Conservation (phyloP, 2,329 filamentous ascomycete species). For the Neoscytalidium dimidiatum region DNA sequence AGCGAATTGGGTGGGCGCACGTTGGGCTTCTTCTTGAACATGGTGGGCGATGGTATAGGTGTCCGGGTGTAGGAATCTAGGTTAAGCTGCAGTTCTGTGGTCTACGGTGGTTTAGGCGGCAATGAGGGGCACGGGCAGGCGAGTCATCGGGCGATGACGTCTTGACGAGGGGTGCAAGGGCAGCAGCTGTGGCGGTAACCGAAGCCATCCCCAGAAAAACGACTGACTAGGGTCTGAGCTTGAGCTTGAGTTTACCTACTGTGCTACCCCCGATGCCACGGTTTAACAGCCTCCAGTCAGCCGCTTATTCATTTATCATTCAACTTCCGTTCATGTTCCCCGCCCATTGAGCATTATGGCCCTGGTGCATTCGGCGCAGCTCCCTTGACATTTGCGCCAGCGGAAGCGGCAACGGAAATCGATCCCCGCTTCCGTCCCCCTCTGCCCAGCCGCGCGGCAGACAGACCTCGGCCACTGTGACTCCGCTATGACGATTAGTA, state of each 20-base stretch:
- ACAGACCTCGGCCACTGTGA: background rate
- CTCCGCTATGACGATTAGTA: background rate
- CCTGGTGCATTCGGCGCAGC: too few relatives aligned
- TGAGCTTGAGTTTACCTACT: too few relatives aligned
- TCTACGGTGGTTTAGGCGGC: background rate
- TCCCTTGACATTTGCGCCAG: background rate
- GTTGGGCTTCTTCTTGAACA: slow-evolving; percentile 67
- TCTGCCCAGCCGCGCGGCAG: background rate
- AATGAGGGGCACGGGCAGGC: slow-evolving; percentile 6
- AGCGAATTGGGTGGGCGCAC: slow-evolving; percentile 33
- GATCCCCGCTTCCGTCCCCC: background rate
- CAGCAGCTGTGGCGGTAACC: too few relatives aligned
- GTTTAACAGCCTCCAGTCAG: background rate
- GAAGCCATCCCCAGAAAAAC: background rate
- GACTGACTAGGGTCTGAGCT: background rate
- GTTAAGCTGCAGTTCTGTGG: background rate
- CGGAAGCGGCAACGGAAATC: background rate
- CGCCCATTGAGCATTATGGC: too few relatives aligned
- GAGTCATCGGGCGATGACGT: slow-evolving; percentile 5
- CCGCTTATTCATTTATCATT: background rate
- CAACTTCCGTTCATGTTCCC: too few relatives aligned
- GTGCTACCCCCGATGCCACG: too few relatives aligned
- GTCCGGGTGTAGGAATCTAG: background rate
- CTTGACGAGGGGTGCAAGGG: background rate
- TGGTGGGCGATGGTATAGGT: slow-evolving; percentile 30